Evolutionary conservation across 305 asterid species (phyloP).

Genomic region (Solanum hybrid): DNA sequence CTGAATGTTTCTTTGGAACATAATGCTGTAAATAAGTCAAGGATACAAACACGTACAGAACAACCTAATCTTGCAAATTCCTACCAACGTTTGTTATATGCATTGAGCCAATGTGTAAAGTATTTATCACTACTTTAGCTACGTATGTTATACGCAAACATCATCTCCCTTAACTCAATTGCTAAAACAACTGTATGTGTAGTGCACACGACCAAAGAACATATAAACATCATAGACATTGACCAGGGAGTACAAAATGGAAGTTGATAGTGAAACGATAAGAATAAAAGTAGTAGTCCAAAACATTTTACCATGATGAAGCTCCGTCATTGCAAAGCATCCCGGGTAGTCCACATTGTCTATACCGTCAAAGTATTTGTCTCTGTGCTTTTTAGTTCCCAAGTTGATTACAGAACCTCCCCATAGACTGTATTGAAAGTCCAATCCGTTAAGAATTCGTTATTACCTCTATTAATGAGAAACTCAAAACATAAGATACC

Average conservation of each 20-base stretch:
- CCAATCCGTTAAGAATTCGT: background rate
- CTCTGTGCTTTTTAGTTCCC: constrained; percentile 89
- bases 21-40: background rate
- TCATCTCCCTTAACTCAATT: background rate
- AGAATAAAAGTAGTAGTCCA: constrained; percentile 2
- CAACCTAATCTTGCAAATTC: background rate
- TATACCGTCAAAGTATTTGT: constrained; percentile 70
- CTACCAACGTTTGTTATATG: background rate
- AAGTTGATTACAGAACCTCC: constrained; percentile 97
- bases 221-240: background rate
- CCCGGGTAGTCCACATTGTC: constrained; percentile 81
- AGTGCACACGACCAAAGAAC: background rate
- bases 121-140: background rate
- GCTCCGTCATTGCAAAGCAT: constrained; percentile 96
- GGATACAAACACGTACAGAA: background rate
- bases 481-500: background rate
- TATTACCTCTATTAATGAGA: background rate
- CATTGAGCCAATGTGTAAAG: background rate
- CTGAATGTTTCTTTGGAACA: background rate
- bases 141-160: background rate
- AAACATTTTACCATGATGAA: constrained; percentile 73
- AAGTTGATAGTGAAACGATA: background rate
- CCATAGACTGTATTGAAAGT: constrained; percentile 61
- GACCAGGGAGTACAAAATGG: background rate
- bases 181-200: background rate